Conservation (phyloP, 192 early-diverging fungal genomes). For the Podila verticillata region DNA sequence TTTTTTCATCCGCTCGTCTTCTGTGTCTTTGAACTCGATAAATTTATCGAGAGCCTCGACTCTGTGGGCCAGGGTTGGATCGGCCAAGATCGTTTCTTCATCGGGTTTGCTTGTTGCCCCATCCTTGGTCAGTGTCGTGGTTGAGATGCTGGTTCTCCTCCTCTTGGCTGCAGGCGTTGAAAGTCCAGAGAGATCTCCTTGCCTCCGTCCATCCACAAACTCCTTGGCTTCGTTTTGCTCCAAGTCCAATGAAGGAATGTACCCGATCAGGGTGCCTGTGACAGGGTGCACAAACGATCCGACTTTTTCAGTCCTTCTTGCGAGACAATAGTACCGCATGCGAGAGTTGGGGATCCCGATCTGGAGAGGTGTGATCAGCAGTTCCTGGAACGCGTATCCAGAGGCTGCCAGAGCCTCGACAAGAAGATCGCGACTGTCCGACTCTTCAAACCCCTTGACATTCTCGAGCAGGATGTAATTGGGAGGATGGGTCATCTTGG, state of each 20-base stretch:
- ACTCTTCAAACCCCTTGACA: constrained; percentile 83
- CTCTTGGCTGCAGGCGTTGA: constrained; percentile 34
- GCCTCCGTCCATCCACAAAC: constrained; percentile 52
- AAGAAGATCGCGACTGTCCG: constrained; percentile 20
- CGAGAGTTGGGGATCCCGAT: constrained; percentile 83
- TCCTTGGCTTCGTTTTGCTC: constrained; percentile 15
- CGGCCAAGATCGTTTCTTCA: constrained; percentile 29
- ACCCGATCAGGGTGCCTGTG: constrained; percentile 51
- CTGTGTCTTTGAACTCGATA: constrained; percentile 40
- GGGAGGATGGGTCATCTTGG: constrained; percentile 63
- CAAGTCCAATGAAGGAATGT: constrained; percentile 43
- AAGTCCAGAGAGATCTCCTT: constrained; percentile 42
- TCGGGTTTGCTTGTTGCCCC: constrained; percentile 17
- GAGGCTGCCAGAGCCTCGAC: constrained; percentile 44
- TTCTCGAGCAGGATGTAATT: constrained; percentile 80
- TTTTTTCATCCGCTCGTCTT: constrained; percentile 35
- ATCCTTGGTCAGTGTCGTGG: constrained; percentile 25
- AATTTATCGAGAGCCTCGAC: constrained; percentile 28
- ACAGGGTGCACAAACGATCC: constrained; percentile 53
- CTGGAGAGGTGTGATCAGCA: constrained; percentile 78
- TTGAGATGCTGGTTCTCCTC: constrained; percentile 22
- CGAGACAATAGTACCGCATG: constrained; percentile 79
- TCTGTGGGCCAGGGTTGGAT: constrained; percentile 29
- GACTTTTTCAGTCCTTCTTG: constrained; percentile 28
- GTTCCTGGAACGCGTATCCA: constrained; percentile 76